These are phyloP conservation scores for Alternaria conjuncta DNA, from an alignment of 2,329 filamentous ascomycete species.

Conservation along the genomic window DNA sequence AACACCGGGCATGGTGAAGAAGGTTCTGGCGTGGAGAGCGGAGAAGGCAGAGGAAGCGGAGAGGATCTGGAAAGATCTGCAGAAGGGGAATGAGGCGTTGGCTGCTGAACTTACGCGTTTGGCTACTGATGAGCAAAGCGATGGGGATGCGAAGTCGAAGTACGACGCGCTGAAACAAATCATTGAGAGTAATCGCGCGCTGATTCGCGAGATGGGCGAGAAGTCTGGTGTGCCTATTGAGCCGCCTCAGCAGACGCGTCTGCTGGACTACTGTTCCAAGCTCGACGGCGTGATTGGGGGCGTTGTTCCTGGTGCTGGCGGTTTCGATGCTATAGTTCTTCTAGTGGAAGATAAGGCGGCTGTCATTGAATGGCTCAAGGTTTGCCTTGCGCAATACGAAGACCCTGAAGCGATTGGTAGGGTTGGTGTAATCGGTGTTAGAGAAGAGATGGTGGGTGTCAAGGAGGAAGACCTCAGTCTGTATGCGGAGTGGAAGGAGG, in stretches of 20 bases:
- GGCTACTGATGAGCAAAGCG: slow-evolving; percentile 51
- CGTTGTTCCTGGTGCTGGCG: slow-evolving; percentile 92
- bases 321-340: slow-evolving; percentile 87
- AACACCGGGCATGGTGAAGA: slow-evolving; percentile 95
- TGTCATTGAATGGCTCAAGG: slow-evolving; percentile 66
- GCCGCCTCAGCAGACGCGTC: slow-evolving; percentile 80
- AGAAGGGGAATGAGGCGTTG: slow-evolving; percentile 75
- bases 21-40: slow-evolving; percentile 82
- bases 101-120: slow-evolving; percentile 66
- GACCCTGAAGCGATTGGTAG: slow-evolving; percentile 51
- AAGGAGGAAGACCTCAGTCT: slow-evolving; percentile 47
- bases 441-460: slow-evolving; percentile 75
- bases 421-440: slow-evolving; percentile 72
- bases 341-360: slow-evolving; percentile 75
- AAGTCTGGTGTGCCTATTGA: slow-evolving; percentile 85
- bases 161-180: slow-evolving; percentile 59
- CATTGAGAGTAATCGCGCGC: slow-evolving; percentile 59
- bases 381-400: slow-evolving; percentile 72
- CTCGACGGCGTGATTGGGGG: slow-evolving; percentile 86
- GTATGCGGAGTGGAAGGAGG: slow-evolving; percentile 51
- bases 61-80: slow-evolving; percentile 75
- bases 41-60: slow-evolving; percentile 69
- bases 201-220: slow-evolving; percentile 78
- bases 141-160: slow-evolving; percentile 49
- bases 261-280: slow-evolving; percentile 75